phyloP scores from a whole-genome alignment of 2,329 filamentous ascomycete genomes.

The Fusarium newnesense region DNA sequence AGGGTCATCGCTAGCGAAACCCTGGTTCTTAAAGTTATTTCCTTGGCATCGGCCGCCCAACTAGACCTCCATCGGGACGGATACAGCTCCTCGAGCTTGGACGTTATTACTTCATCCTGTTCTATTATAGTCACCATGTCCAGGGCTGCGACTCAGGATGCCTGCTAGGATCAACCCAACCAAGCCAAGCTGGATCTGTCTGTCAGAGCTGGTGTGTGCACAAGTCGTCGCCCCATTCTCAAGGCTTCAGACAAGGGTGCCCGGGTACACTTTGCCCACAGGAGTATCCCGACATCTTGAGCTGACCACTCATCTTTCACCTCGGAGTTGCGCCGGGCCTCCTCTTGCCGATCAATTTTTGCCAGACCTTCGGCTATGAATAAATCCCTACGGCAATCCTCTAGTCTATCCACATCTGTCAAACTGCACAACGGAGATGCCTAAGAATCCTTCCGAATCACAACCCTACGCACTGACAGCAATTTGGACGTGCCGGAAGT shows the following conservation, averaged over 20 bases:
- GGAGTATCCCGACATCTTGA: conserved; percentile 23
- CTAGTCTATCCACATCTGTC: conserved; percentile 34
- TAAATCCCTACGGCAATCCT: conserved; percentile 38
- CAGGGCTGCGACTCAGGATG: conserved; percentile 41
- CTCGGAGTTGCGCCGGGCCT: conserved; percentile 33
- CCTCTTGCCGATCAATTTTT: conserved; percentile 28
- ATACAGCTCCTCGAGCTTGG: background rate
- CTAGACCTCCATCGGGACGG: conserved; percentile 6
- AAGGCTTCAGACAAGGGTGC: conserved; percentile 17
- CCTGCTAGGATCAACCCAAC: conserved; percentile 31
- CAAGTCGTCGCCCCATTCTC: conserved; percentile 21
- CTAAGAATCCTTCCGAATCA: conserved; percentile 21
- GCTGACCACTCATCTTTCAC: conserved; percentile 27
- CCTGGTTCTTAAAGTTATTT: conserved; percentile 27
- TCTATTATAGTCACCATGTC: conserved; percentile 35
- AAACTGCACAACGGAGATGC: conserved; percentile 32
- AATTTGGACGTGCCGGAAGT: background rate
- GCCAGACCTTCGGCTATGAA: conserved; percentile 28
- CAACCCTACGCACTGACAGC: conserved; percentile 19
- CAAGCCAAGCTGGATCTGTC: conserved; percentile 31
- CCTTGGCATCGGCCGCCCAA: conserved; percentile 36
- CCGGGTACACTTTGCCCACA: conserved; percentile 27
- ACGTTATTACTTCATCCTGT: conserved; percentile 30
- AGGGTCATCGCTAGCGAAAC: conserved; percentile 34
- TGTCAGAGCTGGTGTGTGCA: conserved; percentile 32